Evolutionary conservation across 768 basidiomycete species (phyloP), one percentile per base, ranked within the genome.

Genomic region (Pleurotus sapidus): DNA sequence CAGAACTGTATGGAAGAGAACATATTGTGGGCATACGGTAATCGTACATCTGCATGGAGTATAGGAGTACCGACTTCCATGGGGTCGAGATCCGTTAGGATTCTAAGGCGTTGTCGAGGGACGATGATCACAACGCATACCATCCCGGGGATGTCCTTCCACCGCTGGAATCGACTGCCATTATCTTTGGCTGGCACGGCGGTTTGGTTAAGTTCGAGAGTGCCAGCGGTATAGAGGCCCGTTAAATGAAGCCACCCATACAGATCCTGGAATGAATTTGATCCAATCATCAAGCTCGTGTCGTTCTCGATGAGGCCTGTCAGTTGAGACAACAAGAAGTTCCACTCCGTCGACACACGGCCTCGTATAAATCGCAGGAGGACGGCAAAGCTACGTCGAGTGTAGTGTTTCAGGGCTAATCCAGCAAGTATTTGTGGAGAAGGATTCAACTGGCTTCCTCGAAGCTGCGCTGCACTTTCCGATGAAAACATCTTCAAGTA

Each of bases 401-500:
- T 73, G 60, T 86, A 84, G 58, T 80, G 80, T 18, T 75, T 24
- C 27, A 71, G 58, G 27, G 57, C 63, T 9, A 65, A 61, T 15
- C 61, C 63, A 3, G 46, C n/a, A 1, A 73, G 14, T 8, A 40
- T 37, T 8, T 30, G 51, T 0, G 61, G 60, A 25, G 47, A 59
- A 8, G 24, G 25, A 12, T 57, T 15, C 23, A 60, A 61, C 15
- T 15, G 20, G 17, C 20, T 46, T 38, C 25, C 55, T 27, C 30
- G 59, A 53, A 59, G 60, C 23, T 24, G 55, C 42, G 40, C 24
- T 17, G 61, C 9, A 50, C 75, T 64, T 50, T 83, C 80, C 9
- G 74, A 64, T 15, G 67, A 60, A 54, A 82, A 84, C 69, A 84
- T 72, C 27, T 68, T 58, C 23, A 68, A 67, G 60, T 83, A 83